Base-by-base conservation (phyloP, 106 monocot genomes). In the Platanthera guangdongensis region DNA sequence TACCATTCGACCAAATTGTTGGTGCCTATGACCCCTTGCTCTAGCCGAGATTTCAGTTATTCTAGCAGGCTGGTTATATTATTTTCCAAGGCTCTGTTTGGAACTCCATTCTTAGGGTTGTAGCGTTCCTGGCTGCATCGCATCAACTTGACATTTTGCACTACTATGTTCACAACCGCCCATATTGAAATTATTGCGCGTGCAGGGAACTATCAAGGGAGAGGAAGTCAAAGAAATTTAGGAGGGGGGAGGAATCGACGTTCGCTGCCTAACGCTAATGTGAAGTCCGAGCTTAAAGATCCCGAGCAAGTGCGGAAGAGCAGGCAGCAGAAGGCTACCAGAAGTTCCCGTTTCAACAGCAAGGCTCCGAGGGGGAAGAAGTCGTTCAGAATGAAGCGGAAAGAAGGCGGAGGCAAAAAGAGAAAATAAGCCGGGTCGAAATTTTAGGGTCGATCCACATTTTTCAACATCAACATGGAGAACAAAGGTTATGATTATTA, bases 231-330 rank as follows among this genome's bases (percentile, higher is more conserved):
- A 70, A 80, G 76, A 52, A 46, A 78, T 9, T 81, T 83, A 52
- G 80, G 74, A 57, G 88, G 84, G 2, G 75, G 82, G 30, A 79
- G 16, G 21, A 77, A 49, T 12, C 67, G 84, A 1, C 25, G 64
- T 53, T 79, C 79, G 0, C 46, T 93, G 63, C 90, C 92, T 2
- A 95, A 95, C 77, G 86, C 92, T 8, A 81, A 87, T 51, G 85
- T 87, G 18, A 82, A 78, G 47, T 89, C 90, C 47, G 95, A 95
- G 81, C 79, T 95, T 14, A 90, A 77, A 83, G 71, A 90, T 76
- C 82, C 85, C 10, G 90, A 96, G 39, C 95, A 96, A 87, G 85
- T 96, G 78, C 83, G 89, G 15, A 93, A 93, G 82, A 77, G 71
- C 5, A 92, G 95, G 62, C 95, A 96, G 81, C 83, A 90, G 76